These are phyloP conservation scores for Silybum marianum DNA, from an alignment of 129 eudicot genomes.

Conservation along the genomic window DNA sequence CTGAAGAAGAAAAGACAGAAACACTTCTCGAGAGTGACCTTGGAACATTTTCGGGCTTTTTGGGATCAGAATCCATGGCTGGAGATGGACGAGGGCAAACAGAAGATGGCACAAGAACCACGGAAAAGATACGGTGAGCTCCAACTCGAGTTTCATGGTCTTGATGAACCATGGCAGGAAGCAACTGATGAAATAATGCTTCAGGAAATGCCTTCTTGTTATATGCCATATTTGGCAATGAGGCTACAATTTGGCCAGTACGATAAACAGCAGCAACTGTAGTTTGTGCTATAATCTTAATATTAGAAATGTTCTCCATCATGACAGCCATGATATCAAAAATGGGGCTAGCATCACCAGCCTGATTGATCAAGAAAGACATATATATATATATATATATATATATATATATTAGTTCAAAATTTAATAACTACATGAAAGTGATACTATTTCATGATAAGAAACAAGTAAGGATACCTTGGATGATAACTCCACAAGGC, in stretches of 20 bases:
- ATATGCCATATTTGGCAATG: constrained; percentile 58
- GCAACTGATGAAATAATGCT: constrained; percentile 71
- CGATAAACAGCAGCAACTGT: constrained; percentile 74
- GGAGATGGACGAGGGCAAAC: constrained; percentile 57
- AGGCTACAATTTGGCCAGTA: constrained; percentile 71
- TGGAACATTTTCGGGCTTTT: constrained; percentile 37
- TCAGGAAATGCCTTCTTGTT: constrained; percentile 83
- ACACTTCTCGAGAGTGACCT: constrained; percentile 66
- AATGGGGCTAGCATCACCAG: constrained; percentile 81
- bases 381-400: not conserved
- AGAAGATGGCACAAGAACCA: constrained; percentile 82
- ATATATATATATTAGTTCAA: not conserved
- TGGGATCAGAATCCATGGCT: constrained; percentile 14
- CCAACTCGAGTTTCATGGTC: constrained; percentile 69
- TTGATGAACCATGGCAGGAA: constrained; percentile 69
- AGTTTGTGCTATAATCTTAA: constrained; percentile 63
- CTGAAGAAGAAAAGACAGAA: constrained; percentile 76
- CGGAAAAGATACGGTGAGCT: constrained; percentile 73
- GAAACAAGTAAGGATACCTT: constrained; percentile 46
- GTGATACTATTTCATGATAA: not conserved
- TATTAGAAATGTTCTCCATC: constrained; percentile 69
- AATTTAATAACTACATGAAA: not conserved
- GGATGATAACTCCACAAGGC: constrained; percentile 76
- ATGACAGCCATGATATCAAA: constrained; percentile 80
- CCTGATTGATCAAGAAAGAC: constrained; percentile 42